Evolutionary conservation across 352 stramenopile species (phyloP), one percentile per base, ranked within the genome.

Genomic region (Aphanomyces stellatus): DNA sequence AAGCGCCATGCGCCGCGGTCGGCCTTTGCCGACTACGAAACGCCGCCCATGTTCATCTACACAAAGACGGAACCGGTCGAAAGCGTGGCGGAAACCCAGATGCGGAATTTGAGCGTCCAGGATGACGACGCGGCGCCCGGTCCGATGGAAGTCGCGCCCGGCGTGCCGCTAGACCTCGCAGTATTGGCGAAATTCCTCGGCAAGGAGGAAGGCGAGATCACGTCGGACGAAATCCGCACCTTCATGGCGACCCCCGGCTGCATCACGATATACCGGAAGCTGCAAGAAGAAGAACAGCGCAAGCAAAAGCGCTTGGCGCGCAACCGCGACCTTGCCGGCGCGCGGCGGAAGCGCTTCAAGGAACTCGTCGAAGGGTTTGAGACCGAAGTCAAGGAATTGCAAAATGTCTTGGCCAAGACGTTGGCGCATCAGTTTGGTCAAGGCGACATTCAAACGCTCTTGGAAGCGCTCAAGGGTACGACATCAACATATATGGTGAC

Each of bases 361-460:
- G 79, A 76, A 10, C 90, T 95, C 78, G 85, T 95, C 25, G 86
- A 95, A 66, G 92, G 82, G n/a, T 95, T 91, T 66, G 86, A 95
- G 62, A 77, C 46, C 28, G 83, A 92, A 71, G 86, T 95, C 4
- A 88, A 84, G n/a, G 90, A 95, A 69, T 81, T 95, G 10, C 82
- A 95, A 68, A 90, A 82, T 63, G 88, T 79, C 48, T 67, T 95
- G n/a, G 90, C 88, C 65, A 69, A 92, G 69, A 74, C 93, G 19
- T 85, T 87, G 53, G 72, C 75, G 31, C 85, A 95, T 68, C 75
- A 76, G 40, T 95, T 93, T 69, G 86, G 86, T 5, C 74, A 73
- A 2, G 86, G 86, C 3, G 76, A 91, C 31, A 72, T 76, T 0
- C 53, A 89, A 40, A 80, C 91, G 40, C 67, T 95, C 46, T 72